A percentile compares a stretch with the other conserved stretches of the same genome.
Evolutionary conservation across 148 eudicot genomes (phyloP).

Genomic region (Spergularia marina): DNA sequence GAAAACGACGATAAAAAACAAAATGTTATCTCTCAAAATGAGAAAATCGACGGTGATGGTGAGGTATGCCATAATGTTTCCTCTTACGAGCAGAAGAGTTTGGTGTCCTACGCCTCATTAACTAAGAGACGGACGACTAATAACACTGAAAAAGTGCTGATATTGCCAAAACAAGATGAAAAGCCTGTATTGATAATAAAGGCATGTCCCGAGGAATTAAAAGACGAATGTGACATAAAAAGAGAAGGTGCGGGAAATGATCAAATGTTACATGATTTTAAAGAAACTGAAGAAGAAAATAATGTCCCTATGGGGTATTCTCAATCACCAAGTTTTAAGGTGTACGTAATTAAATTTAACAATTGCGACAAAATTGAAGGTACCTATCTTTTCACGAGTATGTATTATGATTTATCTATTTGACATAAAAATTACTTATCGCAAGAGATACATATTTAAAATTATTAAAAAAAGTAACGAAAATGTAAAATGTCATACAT

Average conservation of each 20-base stretch:
- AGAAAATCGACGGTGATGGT: no score
- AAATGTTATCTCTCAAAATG: not conserved
- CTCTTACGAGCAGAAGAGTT: no score
- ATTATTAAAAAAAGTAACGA: no score
- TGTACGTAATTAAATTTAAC: constrained; percentile 5
- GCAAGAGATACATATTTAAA: no score
- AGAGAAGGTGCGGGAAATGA: not conserved
- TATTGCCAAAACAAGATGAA: not conserved
- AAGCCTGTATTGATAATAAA: not conserved
- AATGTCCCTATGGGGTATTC: not conserved
- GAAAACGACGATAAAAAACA: not conserved
- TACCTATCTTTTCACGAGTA: not conserved
- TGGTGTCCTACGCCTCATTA: no score
- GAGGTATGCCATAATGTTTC: no score
- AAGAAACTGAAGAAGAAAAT: not conserved
- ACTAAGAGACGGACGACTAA: no score
- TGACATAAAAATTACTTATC: no score
- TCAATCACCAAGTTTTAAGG: constrained; percentile 19
- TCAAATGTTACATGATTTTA: not conserved
- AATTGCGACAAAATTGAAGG: not conserved
- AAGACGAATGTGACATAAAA: not conserved
- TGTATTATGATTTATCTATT: not conserved
- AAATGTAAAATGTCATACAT: no score
- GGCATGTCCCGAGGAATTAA: not conserved
- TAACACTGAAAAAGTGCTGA: not conserved